Base-by-base conservation (phyloP, 257 asterid species). In the Salvia rosmarinus region DNA sequence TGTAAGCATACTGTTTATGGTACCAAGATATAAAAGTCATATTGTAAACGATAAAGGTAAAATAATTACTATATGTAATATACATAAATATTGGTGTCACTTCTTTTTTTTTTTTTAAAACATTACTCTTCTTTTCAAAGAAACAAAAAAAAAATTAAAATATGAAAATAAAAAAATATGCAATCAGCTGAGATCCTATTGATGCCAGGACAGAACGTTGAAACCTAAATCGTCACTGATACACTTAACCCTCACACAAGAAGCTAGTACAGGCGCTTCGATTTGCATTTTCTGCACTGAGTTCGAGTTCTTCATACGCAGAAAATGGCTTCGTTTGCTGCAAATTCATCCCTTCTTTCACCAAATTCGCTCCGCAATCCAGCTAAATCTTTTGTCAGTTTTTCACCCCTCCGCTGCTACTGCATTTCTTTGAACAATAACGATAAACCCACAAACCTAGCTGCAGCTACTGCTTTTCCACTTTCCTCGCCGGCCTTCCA, bases 321-420 rank as follows among this genome's bases (percentile, higher is more conserved):
- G 13, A 39, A 56, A 66, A 66, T 74, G 69, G 74, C 78, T 46
- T 56, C 78, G 0, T 43, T 74, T 14, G 47, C 78, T 8, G 46
- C 78, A 5, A 34, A 57, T 43, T 57, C 78, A 21, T 44, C 72
- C 6, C 44, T 74, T 57, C 46, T 66, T 56, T 67, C 47, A 14
- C 43, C 54, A 21, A 19, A 30, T 55, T 57, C 61, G 2, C 25
- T 37, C 65, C 66, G 35, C 37, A 64, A 25, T 25, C 21, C 67
- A 49, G 6, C 50, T 11, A 73, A 42, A 17, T 32, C 61, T 8
- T 13, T 37, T 12, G 2, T 34, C 28, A 32, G n/a, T 10, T 57
- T 63, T 32, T 56, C 68, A 10, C 68, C 68, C 68, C 16, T 64
- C 59, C 66, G 19, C 28, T 54, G 50, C 78, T 6, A 23, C 55